These are phyloP conservation scores for Sporothrix sp. DNA, from an alignment of 2,329 filamentous ascomycete species.

Conservation along the genomic window DNA sequence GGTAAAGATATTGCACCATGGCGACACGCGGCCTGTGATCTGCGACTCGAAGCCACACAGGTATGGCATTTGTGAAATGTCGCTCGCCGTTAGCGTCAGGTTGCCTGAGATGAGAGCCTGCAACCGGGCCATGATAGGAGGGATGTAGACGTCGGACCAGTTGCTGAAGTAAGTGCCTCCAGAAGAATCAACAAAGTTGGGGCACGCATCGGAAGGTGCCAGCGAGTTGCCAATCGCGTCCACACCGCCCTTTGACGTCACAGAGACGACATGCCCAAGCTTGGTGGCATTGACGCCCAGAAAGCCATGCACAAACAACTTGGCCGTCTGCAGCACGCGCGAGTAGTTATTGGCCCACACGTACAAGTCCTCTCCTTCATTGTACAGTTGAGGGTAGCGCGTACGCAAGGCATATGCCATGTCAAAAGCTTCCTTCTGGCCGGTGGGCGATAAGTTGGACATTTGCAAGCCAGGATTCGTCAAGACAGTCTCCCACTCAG, in stretches of 20 bases:
- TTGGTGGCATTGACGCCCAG: slow-evolving; percentile 45
- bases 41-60: slow-evolving; percentile 64
- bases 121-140: slow-evolving; percentile 43
- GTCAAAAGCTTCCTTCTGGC: slow-evolving; percentile 51
- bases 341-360: slow-evolving; percentile 60
- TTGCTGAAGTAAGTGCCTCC: slow-evolving; percentile 35
- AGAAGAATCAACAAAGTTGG: slow-evolving; percentile 45
- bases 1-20: slow-evolving; percentile 54
- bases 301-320: slow-evolving; percentile 52
- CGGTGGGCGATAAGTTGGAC: slow-evolving; percentile 48
- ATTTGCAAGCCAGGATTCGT: slow-evolving; percentile 46
- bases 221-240: slow-evolving; percentile 51
- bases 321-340: slow-evolving; percentile 51
- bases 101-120: slow-evolving; percentile 43
- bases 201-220: slow-evolving; percentile 53
- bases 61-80: slow-evolving; percentile 46
- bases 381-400: slow-evolving; percentile 41
- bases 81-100: slow-evolving; percentile 38
- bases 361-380: slow-evolving; percentile 40
- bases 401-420: slow-evolving; percentile 44
- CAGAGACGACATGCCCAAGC: slow-evolving; percentile 45
- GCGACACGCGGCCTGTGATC: slow-evolving; percentile 50
- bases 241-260: slow-evolving; percentile 45
- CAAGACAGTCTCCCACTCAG: slow-evolving; percentile 48
- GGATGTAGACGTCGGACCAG: slow-evolving; percentile 20